These are phyloP conservation scores for Fonsecaea multimorphosa DNA, from an alignment of 2,329 filamentous ascomycete genomes.

Conservation along the genomic window DNA sequence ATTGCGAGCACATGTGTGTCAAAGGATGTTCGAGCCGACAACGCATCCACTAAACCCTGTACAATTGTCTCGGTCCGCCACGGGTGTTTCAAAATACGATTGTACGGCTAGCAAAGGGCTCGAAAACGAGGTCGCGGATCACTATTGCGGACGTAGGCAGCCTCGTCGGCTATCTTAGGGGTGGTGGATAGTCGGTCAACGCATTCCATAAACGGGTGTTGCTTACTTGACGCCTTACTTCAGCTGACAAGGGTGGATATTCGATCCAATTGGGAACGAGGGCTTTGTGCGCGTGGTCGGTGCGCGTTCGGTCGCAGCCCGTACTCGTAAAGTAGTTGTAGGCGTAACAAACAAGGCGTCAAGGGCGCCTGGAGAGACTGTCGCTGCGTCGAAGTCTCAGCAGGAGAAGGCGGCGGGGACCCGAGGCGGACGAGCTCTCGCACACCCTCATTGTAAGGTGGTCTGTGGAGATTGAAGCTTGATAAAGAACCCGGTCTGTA, in stretches of 20 bases:
- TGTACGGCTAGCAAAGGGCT: neutral
- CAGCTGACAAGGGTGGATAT: conserved; percentile 18
- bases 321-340: neutral
- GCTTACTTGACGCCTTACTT: conserved; percentile 20
- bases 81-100: neutral
- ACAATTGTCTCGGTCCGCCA: neutral
- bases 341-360: neutral
- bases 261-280: neutral
- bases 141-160: neutral
- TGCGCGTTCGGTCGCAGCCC: neutral
- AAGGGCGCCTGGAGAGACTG: neutral
- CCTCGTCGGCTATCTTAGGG: conserved; percentile 11
- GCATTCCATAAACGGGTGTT: neutral
- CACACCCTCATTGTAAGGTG: neutral
- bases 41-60: neutral
- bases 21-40: neutral
- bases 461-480: neutral
- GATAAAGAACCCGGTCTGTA: no score
- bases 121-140: neutral
- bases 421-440: neutral
- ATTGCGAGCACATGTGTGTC: neutral
- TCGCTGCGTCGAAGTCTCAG: neutral
- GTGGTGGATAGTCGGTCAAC: neutral
- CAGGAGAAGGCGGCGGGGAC: neutral
- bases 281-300: neutral